Percentiles rank a stretch among this genome's conserved stretches.
Conservation (phyloP, 345 rosid species). For the Streptanthus diversifolius region DNA sequence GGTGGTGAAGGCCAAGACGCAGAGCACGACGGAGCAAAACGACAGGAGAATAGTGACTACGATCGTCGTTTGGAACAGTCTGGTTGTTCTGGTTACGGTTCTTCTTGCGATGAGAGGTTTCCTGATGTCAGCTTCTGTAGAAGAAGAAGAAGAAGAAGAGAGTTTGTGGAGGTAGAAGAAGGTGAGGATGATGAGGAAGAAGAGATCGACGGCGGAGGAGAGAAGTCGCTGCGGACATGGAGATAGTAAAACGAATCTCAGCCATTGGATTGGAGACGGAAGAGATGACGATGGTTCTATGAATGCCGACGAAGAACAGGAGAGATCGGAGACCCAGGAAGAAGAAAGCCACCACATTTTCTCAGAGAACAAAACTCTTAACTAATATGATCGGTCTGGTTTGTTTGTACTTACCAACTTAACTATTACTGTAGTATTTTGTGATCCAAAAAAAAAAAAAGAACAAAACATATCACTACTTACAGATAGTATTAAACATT, state of each 20-base stretch:
- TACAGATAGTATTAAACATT: not conserved
- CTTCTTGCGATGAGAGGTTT: constrained; percentile 62
- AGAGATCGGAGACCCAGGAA: constrained; percentile 28
- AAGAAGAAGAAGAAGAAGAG: constrained; percentile 10
- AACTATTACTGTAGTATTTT: not conserved
- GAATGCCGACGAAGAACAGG: constrained; percentile 16
- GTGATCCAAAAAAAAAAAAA: not conserved
- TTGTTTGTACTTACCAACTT: not conserved
- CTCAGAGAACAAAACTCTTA: not conserved
- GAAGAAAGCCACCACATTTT: constrained; percentile 32
- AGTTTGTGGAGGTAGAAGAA: constrained; percentile 33
- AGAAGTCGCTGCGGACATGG: constrained; percentile 82
- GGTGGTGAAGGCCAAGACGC: constrained; percentile 49
- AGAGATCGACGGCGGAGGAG: constrained; percentile 45
- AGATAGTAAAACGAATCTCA: constrained; percentile 65
- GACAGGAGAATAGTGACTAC: constrained; percentile 43
- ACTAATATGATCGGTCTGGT: not conserved
- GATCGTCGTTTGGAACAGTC: constrained; percentile 58
- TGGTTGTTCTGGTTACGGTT: constrained; percentile 33
- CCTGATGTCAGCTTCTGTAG: constrained; percentile 32
- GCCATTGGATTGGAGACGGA: constrained; percentile 57
- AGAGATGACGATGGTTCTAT: constrained; percentile 31
- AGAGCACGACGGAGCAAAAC: constrained; percentile 41
- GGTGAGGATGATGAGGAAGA: constrained; percentile 44
- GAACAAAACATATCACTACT: not conserved